Percentiles rank a stretch among this genome's conserved stretches.
These are phyloP conservation scores for Lasiodiplodia sp. DNA, from an alignment of 2,329 filamentous ascomycete species.

Conservation along the genomic window DNA sequence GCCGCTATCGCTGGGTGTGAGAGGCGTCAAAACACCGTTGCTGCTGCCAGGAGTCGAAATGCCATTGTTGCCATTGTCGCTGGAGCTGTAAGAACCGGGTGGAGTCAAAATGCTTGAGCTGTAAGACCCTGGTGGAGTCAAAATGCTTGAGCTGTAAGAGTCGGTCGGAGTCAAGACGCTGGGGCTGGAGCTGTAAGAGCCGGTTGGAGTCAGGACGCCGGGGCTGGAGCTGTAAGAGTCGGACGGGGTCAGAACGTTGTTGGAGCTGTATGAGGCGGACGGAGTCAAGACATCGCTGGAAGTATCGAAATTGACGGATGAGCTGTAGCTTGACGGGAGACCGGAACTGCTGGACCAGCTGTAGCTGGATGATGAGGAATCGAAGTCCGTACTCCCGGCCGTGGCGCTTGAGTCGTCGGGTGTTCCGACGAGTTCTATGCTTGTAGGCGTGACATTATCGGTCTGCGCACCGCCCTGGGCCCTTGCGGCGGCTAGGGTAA, in stretches of 20 bases:
- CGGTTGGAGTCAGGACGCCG: neutral
- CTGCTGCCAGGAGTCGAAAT: neutral
- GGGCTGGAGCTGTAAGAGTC: neutral
- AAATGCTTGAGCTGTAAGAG: neutral
- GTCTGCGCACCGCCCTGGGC: neutral
- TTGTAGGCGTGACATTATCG: neutral
- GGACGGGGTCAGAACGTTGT: neutral
- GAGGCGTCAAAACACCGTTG: neutral
- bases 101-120: too few species aligned
- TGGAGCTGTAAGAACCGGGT: neutral
- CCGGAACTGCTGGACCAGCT: neutral
- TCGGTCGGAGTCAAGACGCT: neutral
- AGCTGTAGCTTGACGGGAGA: neutral
- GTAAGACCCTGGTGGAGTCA: neutral
- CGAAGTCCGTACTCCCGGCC: too few species aligned
- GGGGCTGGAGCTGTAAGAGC: neutral
- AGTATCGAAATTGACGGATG: neutral
- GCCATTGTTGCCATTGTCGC: neutral
- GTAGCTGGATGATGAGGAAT: too few species aligned
- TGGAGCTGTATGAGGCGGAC: neutral
- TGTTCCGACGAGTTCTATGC: neutral
- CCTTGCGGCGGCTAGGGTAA: conserved; percentile 9
- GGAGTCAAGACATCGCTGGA: neutral
- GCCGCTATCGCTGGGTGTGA: too few species aligned
- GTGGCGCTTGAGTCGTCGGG: neutral